Conservation (phyloP, 2,329 filamentous ascomycete genomes). For the Fusarium armeniacum region DNA sequence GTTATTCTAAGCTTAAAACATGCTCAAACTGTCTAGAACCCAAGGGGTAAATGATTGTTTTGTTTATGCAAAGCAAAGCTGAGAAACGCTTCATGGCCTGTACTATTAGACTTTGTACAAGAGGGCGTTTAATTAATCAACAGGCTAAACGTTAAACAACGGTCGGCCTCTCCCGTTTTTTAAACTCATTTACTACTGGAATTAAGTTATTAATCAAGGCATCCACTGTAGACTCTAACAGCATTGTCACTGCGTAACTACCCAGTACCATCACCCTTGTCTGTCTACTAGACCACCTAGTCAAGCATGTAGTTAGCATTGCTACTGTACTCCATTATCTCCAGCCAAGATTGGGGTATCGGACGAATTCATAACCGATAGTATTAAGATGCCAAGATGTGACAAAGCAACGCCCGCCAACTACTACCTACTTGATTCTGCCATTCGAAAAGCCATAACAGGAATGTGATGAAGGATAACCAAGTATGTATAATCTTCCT, state of each 20-base stretch:
- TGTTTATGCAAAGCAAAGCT: not conserved
- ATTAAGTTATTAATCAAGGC: conserved; percentile 3
- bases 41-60: conserved; percentile 5
- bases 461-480: not conserved
- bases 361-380: conserved; percentile 31
- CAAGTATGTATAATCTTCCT: not conserved
- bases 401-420: not conserved
- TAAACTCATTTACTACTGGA: conserved; percentile 12
- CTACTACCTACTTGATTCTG: conserved; percentile 8
- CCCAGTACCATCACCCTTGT: not conserved
- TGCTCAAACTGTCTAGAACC: conserved; percentile 11
- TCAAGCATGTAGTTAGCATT: conserved; percentile 2
- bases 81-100: not conserved
- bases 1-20: conserved; percentile 30
- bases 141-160: conserved; percentile 13
- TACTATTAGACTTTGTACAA: not conserved
- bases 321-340: conserved; percentile 5
- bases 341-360: conserved; percentile 12
- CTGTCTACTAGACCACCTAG: not conserved
- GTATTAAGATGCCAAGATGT: conserved; percentile 24
- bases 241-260: not conserved
- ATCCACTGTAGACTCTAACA: conserved; percentile 8
- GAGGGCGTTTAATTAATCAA: not conserved
- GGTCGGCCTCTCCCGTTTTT: conserved; percentile 10
- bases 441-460: not conserved